Evolutionary conservation across 2,329 filamentous ascomycete species (phyloP), one percentile per base, ranked within the genome.

Genomic region (Phialemonium atrogriseum): DNA sequence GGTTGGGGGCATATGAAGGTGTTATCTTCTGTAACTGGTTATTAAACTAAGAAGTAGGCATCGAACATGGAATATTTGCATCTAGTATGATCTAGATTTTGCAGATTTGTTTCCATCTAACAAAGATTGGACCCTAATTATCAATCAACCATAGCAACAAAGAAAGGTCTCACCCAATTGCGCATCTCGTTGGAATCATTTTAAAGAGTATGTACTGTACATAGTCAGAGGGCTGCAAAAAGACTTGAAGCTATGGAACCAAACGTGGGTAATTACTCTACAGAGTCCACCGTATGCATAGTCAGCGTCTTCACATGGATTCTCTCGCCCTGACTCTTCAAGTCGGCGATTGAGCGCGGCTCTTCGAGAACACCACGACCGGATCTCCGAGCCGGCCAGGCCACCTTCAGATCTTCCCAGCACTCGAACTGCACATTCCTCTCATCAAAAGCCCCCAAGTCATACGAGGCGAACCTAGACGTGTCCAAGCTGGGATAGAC

Each of bases 401-500:
- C 25, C 15, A n/a, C 25, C 10, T 18, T 18, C 15, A 27, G n/a
- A 5, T 27, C 25, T 11, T 27, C 25, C 25, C 25, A 27, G 25
- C 25, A 27, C 25, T 27, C n/a, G 6, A 27, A 27, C 25, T 27
- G 13, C 25, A 27, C 25, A 18, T 27, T 2, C 5, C 9, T 17
- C 10, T 27, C 25, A n/a, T 27, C 15, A 16, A 16, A 27, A 7
- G 25, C n/a, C 12, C 25, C 25, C 17, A 27, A 14, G 11, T 27
- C 25, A n/a, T 27, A 27, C 6, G 25, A 27, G 6, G 25, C 7
- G 15, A 23, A 24, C 17, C 16, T 13, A 10, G 16, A n/a, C 10
- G 33, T 33, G 8, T 44, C 39, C 13, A 41, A 31, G 9, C 31
- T 30, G 15, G 42, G 44, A 27, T 45, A 46, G 14, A 46, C 37